phyloP scores from a whole-genome alignment of 2,329 filamentous ascomycete species.

The Pyricularia grisea region DNA sequence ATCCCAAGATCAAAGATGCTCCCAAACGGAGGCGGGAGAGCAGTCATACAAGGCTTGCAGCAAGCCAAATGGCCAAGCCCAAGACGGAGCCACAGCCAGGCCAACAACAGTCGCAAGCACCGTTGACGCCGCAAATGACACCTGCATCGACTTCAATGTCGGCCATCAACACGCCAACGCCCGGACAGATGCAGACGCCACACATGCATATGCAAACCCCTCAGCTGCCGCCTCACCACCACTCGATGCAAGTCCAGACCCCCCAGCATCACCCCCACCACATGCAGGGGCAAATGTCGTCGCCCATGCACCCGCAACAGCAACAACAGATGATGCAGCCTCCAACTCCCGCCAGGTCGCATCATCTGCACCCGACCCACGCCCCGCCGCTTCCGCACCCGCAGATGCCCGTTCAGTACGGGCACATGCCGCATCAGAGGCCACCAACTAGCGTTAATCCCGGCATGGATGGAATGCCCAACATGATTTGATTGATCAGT shows the following conservation, averaged over 20 bases:
- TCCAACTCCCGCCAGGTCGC: conserved; percentile 3
- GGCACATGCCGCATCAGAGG: conserved; percentile 15
- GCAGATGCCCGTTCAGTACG: conserved; percentile 15
- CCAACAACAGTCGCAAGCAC: conserved; percentile 16
- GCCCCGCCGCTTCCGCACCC: conserved; percentile 11
- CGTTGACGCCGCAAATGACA: conserved; percentile 34
- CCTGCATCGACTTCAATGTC: conserved; percentile 17
- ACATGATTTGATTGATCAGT: conserved; percentile 36
- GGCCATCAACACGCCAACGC: conserved; percentile 29
- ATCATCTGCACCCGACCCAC: conserved; percentile 7
- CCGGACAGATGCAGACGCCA: conserved; percentile 14
- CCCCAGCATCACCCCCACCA: conserved; percentile 10
- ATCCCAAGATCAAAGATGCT: conserved; percentile 62
- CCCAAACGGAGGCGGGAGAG: conserved; percentile 59
- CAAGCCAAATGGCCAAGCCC: conserved; percentile 33
- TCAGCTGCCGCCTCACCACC: conserved; percentile 12
- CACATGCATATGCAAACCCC: conserved; percentile 18
- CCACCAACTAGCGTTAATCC: conserved; percentile 18
- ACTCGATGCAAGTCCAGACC: conserved; percentile 12
- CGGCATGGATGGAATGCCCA: conserved; percentile 28
- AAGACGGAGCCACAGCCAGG: conserved; percentile 31
- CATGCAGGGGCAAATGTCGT: conserved; percentile 10
- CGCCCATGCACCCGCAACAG: conserved; percentile 12
- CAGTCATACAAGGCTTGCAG: conserved; percentile 36
- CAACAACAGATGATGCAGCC: conserved; percentile 1